These are phyloP conservation scores for Globisporangium emineosum DNA, from an alignment of 352 stramenopile species.

Conservation along the genomic window DNA sequence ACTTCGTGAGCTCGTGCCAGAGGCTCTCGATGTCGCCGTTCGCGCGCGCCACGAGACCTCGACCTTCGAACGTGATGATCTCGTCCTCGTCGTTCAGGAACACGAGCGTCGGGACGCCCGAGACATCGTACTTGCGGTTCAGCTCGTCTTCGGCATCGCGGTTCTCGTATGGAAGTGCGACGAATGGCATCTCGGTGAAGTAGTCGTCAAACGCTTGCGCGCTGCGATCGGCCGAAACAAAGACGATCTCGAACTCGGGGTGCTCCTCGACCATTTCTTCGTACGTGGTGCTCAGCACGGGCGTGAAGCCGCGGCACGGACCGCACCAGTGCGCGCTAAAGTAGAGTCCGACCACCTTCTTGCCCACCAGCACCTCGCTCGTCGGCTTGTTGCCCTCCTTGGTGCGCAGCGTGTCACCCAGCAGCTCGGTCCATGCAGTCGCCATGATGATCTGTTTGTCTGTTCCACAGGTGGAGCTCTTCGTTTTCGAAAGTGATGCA, in stretches of 20 bases:
- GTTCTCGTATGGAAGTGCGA: constrained; percentile 91
- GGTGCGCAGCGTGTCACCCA: constrained; percentile 23
- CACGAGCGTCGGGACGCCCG: constrained; percentile 87
- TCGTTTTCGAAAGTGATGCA: not conserved
- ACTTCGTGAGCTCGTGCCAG: constrained; percentile 63
- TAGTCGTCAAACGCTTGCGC: constrained; percentile 86
- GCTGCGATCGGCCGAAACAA: constrained; percentile 85
- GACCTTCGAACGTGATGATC: constrained; percentile 73
- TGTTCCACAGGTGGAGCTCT: not conserved
- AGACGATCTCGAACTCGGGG: constrained; percentile 89
- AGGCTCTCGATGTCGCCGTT: constrained; percentile 70
- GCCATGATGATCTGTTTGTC: not conserved
- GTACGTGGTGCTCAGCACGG: constrained; percentile 78
- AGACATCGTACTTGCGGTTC: constrained; percentile 79
- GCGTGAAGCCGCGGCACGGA: constrained; percentile 81
- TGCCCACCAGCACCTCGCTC: constrained; percentile 17
- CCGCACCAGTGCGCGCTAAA: constrained; percentile 87
- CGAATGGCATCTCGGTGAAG: constrained; percentile 91
- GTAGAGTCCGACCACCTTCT: constrained; percentile 71
- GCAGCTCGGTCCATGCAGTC: constrained; percentile 9
- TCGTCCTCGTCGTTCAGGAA: constrained; percentile 84
- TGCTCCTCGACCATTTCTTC: constrained; percentile 85
- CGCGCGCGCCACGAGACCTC: constrained; percentile 66
- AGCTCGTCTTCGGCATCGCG: constrained; percentile 64
- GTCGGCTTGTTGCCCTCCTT: constrained; percentile 26